phyloP scores from a whole-genome alignment of 2,329 filamentous ascomycete species.

The Fusarium sp. region DNA sequence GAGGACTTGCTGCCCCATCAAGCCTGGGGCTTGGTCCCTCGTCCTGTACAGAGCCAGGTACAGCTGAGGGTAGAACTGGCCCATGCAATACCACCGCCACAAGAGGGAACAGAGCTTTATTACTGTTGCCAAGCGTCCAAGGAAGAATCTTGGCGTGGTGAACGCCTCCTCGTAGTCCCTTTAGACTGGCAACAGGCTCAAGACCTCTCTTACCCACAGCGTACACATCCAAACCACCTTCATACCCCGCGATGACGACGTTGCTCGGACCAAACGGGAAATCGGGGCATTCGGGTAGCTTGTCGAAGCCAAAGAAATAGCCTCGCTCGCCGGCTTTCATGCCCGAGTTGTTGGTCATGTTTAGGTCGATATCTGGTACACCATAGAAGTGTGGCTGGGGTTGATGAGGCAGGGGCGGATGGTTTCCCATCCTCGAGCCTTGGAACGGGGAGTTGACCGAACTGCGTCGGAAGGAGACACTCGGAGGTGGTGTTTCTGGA shows the following conservation, averaged over 20 bases:
- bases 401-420: conserved; percentile 77
- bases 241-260: conserved; percentile 79
- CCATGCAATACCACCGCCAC: conserved; percentile 85
- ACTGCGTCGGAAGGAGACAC: conserved; percentile 53
- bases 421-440: conserved; percentile 54
- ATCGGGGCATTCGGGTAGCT: conserved; percentile 60
- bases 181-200: conserved; percentile 74
- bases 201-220: conserved; percentile 76
- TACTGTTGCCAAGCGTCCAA: conserved; percentile 66
- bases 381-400: conserved; percentile 82
- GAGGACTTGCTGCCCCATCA: conserved; percentile 55
- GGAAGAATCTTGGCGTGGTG: conserved; percentile 84
- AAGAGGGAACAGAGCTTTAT: conserved; percentile 71
- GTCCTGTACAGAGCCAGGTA: conserved; percentile 50
- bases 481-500: conserved; percentile 51
- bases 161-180: conserved; percentile 81
- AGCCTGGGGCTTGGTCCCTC: conserved; percentile 51
- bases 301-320: conserved; percentile 85
- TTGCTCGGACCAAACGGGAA: conserved; percentile 62
- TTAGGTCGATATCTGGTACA: conserved; percentile 77
- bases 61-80: conserved; percentile 63
- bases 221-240: conserved; percentile 82
- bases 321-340: conserved; percentile 73
- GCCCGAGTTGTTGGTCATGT: conserved; percentile 64
- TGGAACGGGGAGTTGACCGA: conserved; percentile 63